Evolutionary conservation across 495 filamentous ascomycete genomes (phyloP), one percentile per base, ranked within the genome.

Genomic region (Penicillium antarcticum): DNA sequence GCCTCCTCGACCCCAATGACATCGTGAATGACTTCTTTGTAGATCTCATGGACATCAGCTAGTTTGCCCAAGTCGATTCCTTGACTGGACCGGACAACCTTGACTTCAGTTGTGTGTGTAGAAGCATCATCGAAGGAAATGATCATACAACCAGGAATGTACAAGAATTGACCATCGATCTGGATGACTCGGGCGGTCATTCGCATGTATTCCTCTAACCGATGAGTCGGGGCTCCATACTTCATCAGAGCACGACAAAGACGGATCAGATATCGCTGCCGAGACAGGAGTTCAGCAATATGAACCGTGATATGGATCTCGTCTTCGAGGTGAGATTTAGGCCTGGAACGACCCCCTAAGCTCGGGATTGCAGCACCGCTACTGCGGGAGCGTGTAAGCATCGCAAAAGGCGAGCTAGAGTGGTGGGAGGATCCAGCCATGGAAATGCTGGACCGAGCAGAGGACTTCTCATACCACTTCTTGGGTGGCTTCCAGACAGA

Each of bases 111-210:
- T 8, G 92, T 96, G 61, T 96, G 92, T 8, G 90, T 95, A 19
- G 84, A 80, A 19, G 80, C 77, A 69, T 97, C 92, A 60, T 95
- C 92, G 61, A 97, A 97, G 4, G 89, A 91, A 51, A 96, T 86
- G 53, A 97, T 88, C 92, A 97, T 97, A 60, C 89, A 95, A 16
- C 89, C 89, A 2, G 92, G 92, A 18, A 96, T 84, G 63, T 96
- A 97, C 36, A 96, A 70, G 59, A 95, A 97, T 52, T 95, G 91
- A 36, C 85, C 88, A 52, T 96, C 88, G 40, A 97, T 91, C 66
- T 92, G 87, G 38, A 97, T 79, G 4, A 95, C 88, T 3, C 89
- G 81, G 21, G 92, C 85, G 12, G 88, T 89, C 90, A 92, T 95
- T 47, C 79, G 84, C 87, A 97, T 87, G 61, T 96, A 96, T 57